Conservation (phyloP, 1,139 yeast species). For the Geotrichum europaeum region DNA sequence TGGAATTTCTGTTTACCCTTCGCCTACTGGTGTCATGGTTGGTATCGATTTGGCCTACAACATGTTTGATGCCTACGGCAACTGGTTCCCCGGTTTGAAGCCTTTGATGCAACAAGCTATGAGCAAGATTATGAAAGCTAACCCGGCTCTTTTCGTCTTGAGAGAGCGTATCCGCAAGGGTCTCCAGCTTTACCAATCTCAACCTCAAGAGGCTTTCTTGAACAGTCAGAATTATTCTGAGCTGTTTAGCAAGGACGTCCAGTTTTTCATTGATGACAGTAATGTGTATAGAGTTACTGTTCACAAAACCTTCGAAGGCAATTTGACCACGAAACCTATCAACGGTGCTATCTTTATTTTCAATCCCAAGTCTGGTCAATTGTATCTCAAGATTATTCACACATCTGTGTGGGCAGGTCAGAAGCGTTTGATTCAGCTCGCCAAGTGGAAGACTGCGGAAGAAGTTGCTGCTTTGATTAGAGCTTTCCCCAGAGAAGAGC, state of each 20-base stretch:
- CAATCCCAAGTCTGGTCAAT: constrained; percentile 73
- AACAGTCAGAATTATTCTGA: constrained; percentile 89
- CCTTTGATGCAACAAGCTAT: constrained; percentile 85
- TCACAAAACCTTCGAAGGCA: constrained; percentile 90
- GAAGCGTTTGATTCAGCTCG: constrained; percentile 84
- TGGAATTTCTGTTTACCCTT: constrained; percentile 78
- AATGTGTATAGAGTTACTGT: constrained; percentile 92
- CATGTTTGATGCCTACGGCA: constrained; percentile 94
- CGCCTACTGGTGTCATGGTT: constrained; percentile 86
- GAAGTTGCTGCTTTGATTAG: constrained; percentile 89
- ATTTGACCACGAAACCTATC: constrained; percentile 83
- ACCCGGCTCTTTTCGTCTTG: constrained; percentile 86
- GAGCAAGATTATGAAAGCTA: constrained; percentile 90
- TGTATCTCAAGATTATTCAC: constrained; percentile 83
- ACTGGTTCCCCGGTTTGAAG: constrained; percentile 95
- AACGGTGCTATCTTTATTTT: constrained; percentile 90
- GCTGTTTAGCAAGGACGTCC: constrained; percentile 74
- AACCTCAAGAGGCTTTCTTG: constrained; percentile 86
- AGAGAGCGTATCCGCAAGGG: constrained; percentile 94
- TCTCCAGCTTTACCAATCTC: constrained; percentile 85
- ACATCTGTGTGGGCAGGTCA: constrained; percentile 98
- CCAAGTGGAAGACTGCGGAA: constrained; percentile 98
- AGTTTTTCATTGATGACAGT: constrained; percentile 83
- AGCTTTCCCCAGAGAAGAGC: constrained; percentile 87
- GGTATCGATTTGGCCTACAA: constrained; percentile 93